Conservation (phyloP, 2,329 filamentous ascomycete genomes). For the Cercospora berteroae region DNA sequence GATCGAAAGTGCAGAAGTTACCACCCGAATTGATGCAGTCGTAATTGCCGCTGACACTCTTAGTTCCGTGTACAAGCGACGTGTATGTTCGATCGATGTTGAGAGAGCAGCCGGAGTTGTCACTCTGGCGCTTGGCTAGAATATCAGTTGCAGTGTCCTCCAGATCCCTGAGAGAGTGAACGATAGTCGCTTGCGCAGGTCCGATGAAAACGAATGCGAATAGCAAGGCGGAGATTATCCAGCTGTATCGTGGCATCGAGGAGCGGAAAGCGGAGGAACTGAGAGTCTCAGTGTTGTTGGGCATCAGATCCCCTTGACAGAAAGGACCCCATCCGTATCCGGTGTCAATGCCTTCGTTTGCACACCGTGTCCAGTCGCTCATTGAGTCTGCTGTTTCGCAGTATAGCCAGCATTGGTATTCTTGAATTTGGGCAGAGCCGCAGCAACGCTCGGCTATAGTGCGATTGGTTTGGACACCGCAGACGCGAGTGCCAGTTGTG, state of each 20-base stretch:
- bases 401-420: constrained; percentile 20
- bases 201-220: constrained; percentile 11
- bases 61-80: not conserved
- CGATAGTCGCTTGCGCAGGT: constrained; percentile 8
- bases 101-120: constrained; percentile 7
- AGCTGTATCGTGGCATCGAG: constrained; percentile 6
- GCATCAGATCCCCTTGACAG: constrained; percentile 7
- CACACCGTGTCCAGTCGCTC: not conserved
- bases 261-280: not conserved
- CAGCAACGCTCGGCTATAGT: constrained; percentile 7
- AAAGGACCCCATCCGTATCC: not conserved
- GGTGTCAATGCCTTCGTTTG: not conserved
- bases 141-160: not conserved
- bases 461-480: constrained; percentile 1
- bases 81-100: constrained; percentile 10
- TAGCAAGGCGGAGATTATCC: constrained; percentile 4
- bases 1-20: not conserved
- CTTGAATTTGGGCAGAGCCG: constrained; percentile 1
- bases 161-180: constrained; percentile 10
- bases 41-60: not conserved
- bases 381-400: not conserved
- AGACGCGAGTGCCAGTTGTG: constrained; percentile 4
- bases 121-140: constrained; percentile 10
- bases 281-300: constrained; percentile 6
- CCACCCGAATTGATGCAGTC: not conserved